Evolutionary conservation across 805 yeast genomes (phyloP), one percentile per base, ranked within the genome.

Genomic region (Cyberlindnera americana): DNA sequence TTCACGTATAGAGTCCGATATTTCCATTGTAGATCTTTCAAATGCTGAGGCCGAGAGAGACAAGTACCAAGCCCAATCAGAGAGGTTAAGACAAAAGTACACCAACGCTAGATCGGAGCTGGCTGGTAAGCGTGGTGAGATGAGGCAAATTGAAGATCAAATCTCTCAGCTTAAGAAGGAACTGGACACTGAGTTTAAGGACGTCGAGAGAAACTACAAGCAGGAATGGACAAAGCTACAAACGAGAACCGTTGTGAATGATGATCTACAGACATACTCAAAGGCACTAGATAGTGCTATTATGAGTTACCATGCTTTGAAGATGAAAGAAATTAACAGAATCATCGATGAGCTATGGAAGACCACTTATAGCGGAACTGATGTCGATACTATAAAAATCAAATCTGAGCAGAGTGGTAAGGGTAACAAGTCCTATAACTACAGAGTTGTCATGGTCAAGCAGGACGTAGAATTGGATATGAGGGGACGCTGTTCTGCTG

Each of bases 401-500:
- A 74, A 81, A 49, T 83, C 95, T 28, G 98, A 91, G 52, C 75
- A 77, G 29, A 67, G 95, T 41, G 47, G 48, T 3, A 38, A 35
- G 27, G 50, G 48, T 6, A 47, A 47, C 35, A 36, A 40, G 23
- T 77, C 93, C 1, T 91, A 90, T 60, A 90, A 91, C 57, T 91
- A 91, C 56, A 70, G 97, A 27, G 97, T 93, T 15, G 95, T 90
- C 17, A 93, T 93, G 99, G 80, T 81, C 43, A 93, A 93, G 59
- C 87, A 84, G 54, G 91, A 85, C 43, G 84, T 81, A 1, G 98
- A 93, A 60, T 66, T 93, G 34, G 99, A 93, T 57, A 93, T 93
- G 99, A 75, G 99, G 46, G 99, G 99, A 0, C 67, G 99, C 42
- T 93, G 99, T 60, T 87, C 96, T 2, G 98, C 99, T 0, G 99